phyloP scores from a whole-genome alignment of 2,329 filamentous ascomycete species.

The Aspergillus pseudotamarii region DNA sequence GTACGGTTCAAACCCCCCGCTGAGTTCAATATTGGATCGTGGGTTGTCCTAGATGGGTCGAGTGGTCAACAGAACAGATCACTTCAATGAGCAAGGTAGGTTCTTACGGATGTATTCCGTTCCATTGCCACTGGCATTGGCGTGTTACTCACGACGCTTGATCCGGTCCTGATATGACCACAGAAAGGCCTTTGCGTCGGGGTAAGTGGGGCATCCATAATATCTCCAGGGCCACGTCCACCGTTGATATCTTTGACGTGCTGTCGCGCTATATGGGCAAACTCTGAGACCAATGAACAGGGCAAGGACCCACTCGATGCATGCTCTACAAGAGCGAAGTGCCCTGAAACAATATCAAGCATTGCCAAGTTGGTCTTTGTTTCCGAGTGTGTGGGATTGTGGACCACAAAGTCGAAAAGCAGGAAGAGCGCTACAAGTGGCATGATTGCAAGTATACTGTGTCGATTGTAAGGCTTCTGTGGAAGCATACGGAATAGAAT shows the following conservation, averaged over 20 bases:
- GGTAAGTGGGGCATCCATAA: background rate
- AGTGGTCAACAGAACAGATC: background rate
- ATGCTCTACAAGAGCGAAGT: conserved; percentile 47
- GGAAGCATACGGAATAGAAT: too few species aligned
- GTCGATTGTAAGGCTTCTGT: background rate
- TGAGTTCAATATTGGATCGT: background rate
- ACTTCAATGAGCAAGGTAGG: background rate
- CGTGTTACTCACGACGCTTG: too few species aligned
- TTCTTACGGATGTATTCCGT: background rate
- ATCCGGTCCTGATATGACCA: background rate
- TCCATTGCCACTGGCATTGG: background rate
- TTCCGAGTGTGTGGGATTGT: conserved; percentile 26
- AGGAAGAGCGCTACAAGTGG: conserved; percentile 43
- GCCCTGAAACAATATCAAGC: conserved; percentile 31
- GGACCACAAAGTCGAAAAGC: conserved; percentile 45
- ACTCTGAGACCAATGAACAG: conserved; percentile 42
- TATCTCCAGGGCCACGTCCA: background rate
- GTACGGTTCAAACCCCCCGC: background rate
- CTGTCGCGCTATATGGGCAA: conserved; percentile 47
- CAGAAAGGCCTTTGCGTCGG: background rate
- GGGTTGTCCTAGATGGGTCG: background rate
- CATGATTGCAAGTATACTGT: conserved; percentile 34
- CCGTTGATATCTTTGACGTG: conserved; percentile 31
- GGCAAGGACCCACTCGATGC: conserved; percentile 41
- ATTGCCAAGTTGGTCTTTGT: conserved; percentile 1